Evolutionary conservation across 2,329 filamentous ascomycete species (phyloP).

Genomic region (Pseudocercospora crystallina): DNA sequence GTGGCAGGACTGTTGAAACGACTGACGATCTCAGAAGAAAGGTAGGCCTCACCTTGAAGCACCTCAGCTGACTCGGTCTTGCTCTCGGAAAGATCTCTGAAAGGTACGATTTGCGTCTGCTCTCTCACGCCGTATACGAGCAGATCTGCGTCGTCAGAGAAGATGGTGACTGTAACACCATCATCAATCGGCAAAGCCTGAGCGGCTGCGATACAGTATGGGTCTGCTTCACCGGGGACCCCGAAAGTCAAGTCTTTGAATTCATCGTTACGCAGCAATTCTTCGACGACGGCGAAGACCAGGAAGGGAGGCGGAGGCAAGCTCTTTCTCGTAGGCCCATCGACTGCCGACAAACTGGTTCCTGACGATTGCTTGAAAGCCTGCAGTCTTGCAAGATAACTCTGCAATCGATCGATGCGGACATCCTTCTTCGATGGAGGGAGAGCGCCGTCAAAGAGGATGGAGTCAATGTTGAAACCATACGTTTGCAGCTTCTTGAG

Average conservation of each 20-base stretch:
- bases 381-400: slow-evolving; percentile 58
- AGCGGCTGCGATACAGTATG: slow-evolving; percentile 70
- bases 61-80: slow-evolving; percentile 14
- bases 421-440: slow-evolving; percentile 65
- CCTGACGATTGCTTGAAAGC: slow-evolving; percentile 41
- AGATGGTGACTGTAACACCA: slow-evolving; percentile 46
- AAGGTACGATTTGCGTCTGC: slow-evolving; percentile 64
- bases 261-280: slow-evolving; percentile 50
- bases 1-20: slow-evolving; percentile 32
- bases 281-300: slow-evolving; percentile 74
- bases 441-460: slow-evolving; percentile 85
- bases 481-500: slow-evolving; percentile 58
- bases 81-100: slow-evolving; percentile 59
- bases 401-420: slow-evolving; percentile 61
- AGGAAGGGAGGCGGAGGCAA: slow-evolving; percentile 66
- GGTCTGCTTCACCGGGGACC: slow-evolving; percentile 82
- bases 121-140: slow-evolving; percentile 69
- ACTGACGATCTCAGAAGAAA: slow-evolving; percentile 46
- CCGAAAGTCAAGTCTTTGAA: slow-evolving; percentile 52
- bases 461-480: slow-evolving; percentile 61
- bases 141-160: slow-evolving; percentile 88
- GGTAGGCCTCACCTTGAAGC: slow-evolving; percentile 39
- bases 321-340: slow-evolving; percentile 29
- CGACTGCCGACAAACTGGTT: slow-evolving; percentile 17
- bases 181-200: slow-evolving; percentile 43